These are phyloP conservation scores for Saccharomycopsis javanensis DNA, from an alignment of 805 yeast genomes.

Conservation along the genomic window DNA sequence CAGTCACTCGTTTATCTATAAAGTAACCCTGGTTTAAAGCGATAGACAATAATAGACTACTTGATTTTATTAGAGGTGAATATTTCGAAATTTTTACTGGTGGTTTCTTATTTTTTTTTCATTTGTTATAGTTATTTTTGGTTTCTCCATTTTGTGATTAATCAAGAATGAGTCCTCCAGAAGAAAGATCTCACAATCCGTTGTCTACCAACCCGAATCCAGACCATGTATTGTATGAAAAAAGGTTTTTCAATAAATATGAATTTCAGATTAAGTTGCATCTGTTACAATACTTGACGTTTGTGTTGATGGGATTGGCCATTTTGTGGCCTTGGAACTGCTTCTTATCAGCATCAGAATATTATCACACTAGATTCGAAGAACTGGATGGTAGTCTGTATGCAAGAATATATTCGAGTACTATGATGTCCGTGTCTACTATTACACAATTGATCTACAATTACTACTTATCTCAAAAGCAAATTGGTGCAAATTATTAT, in stretches of 20 bases:
- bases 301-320: slow-evolving; percentile 63
- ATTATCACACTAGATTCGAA: slow-evolving; percentile 55
- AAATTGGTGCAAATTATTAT: slow-evolving; percentile 48
- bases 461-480: slow-evolving; percentile 54
- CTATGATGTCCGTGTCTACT: slow-evolving; percentile 85
- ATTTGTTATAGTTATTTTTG: no score
- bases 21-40: no score
- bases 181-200: not conserved
- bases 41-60: no score
- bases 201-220: slow-evolving; percentile 14
- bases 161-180: not conserved
- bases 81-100: no score
- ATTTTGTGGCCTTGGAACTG: slow-evolving; percentile 97
- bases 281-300: slow-evolving; percentile 40
- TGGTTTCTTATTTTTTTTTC: no score
- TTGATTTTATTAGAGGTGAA: no score
- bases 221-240: slow-evolving; percentile 8
- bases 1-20: no score
- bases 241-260: not conserved
- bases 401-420: slow-evolving; percentile 57
- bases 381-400: slow-evolving; percentile 35
- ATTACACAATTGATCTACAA: slow-evolving; percentile 52
- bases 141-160: no score
- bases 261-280: slow-evolving; percentile 7
- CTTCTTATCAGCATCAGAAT: slow-evolving; percentile 75